A percentile compares a stretch with the other conserved stretches of the same genome.
Evolutionary conservation across 1,139 yeast genomes (phyloP).

Genomic region (Debaryomyces nepalensis): DNA sequence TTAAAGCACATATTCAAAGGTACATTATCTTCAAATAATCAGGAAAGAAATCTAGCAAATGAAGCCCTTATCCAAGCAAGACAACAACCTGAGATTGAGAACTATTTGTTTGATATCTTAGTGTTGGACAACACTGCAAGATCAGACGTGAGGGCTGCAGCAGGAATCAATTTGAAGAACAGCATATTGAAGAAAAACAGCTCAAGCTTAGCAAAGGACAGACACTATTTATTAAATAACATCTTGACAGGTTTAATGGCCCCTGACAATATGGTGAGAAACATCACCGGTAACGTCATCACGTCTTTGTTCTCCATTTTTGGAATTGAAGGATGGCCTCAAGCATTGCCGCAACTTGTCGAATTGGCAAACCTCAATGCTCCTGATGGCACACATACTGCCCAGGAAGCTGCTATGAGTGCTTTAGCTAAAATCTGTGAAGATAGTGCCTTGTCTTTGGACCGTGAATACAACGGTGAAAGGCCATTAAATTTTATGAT

Average conservation of each 20-base stretch:
- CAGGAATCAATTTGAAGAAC: constrained; percentile 86
- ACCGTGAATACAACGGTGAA: constrained; percentile 65
- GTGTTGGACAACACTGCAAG: constrained; percentile 53
- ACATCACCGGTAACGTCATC: constrained; percentile 88
- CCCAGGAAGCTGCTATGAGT: constrained; percentile 72
- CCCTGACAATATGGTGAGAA: constrained; percentile 65
- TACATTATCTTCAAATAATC: constrained; percentile 62
- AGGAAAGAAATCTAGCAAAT: constrained; percentile 62
- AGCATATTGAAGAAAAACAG: constrained; percentile 50
- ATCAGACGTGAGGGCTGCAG: constrained; percentile 78
- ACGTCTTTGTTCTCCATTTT: constrained; percentile 78
- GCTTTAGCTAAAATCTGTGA: constrained; percentile 89
- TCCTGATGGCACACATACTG: constrained; percentile 34
- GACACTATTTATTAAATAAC: constrained; percentile 62
- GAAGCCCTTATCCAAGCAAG: constrained; percentile 72
- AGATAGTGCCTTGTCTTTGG: constrained; percentile 66
- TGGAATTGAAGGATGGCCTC: constrained; percentile 78
- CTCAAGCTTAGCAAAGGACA: constrained; percentile 33
- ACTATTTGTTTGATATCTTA: constrained; percentile 74
- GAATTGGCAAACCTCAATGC: constrained; percentile 51
- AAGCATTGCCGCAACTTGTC: constrained; percentile 67
- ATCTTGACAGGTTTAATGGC: constrained; percentile 72
- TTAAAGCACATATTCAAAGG: constrained; percentile 66
- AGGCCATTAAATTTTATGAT: constrained; percentile 72
- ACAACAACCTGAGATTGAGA: constrained; percentile 73